These are phyloP conservation scores for Leishmania aethiopica DNA, from an alignment of 208 protist genomes.

Conservation along the genomic window DNA sequence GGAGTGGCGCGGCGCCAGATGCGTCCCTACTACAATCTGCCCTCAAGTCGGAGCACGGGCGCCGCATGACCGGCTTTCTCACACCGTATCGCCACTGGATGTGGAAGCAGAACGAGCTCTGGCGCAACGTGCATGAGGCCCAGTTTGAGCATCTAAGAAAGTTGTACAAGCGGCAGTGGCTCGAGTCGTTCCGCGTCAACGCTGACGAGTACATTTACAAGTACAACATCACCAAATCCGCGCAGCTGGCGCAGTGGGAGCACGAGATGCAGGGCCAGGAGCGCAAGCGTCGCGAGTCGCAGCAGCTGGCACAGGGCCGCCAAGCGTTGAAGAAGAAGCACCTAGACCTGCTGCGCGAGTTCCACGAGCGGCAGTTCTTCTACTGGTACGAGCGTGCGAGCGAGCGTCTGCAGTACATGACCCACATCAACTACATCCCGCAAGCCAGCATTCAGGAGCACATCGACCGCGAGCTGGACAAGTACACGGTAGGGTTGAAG, in stretches of 20 bases:
- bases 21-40: constrained; percentile 89
- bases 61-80: constrained; percentile 89
- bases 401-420: constrained; percentile 92
- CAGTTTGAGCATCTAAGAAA: constrained; percentile 93
- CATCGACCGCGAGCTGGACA: constrained; percentile 89
- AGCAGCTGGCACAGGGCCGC: constrained; percentile 76
- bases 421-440: constrained; percentile 81
- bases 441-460: constrained; percentile 76
- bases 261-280: constrained; percentile 92
- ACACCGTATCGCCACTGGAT: constrained; percentile 92
- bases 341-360: constrained; percentile 88
- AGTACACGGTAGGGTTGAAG: constrained; percentile 80
- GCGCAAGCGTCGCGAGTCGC: constrained; percentile 72
- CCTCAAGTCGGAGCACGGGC: constrained; percentile 83
- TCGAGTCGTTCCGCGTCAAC: constrained; percentile 92
- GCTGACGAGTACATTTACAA: constrained; percentile 94
- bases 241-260: constrained; percentile 90
- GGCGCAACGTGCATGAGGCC: constrained; percentile 91
- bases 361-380: constrained; percentile 92
- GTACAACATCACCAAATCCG: constrained; percentile 93
- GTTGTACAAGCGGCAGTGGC: constrained; percentile 92
- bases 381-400: constrained; percentile 93
- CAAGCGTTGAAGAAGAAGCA: constrained; percentile 91
- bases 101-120: constrained; percentile 94
- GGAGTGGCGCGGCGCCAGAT: constrained; percentile 45